phyloP scores from a whole-genome alignment of 371 early-diverging fungal species.

The Circinella umbellata region DNA sequence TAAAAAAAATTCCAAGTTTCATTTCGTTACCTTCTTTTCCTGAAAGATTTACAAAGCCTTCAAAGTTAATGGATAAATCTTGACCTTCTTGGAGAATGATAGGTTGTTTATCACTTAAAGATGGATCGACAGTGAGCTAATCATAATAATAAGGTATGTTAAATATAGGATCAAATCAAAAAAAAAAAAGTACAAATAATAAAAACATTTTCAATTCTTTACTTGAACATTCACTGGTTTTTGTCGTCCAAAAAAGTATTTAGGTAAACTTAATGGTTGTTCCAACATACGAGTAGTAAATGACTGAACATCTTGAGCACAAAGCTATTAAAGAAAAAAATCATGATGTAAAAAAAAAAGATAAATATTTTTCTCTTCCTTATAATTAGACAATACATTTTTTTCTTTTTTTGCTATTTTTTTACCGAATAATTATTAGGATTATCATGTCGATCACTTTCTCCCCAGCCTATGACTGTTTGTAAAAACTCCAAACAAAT shows the following conservation, averaged over 20 bases:
- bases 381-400: no score
- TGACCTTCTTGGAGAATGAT: conserved; percentile 27
- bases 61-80: conserved; percentile 40
- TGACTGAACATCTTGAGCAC: conserved; percentile 21
- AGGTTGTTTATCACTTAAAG: conserved; percentile 32
- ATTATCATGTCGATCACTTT: background rate
- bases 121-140: conserved; percentile 37
- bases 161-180: background rate
- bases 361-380: no score
- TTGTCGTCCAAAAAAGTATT: conserved; percentile 34
- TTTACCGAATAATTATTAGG: conserved; percentile 12
- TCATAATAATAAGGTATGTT: background rate
- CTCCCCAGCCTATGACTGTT: conserved; percentile 29
- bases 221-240: conserved; percentile 32
- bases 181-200: background rate
- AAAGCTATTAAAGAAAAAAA: background rate
- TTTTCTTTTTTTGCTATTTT: no score
- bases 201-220: background rate
- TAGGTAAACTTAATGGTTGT: conserved; percentile 33
- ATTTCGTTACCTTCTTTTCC: conserved; percentile 2
- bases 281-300: conserved; percentile 27
- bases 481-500: conserved; percentile 26
- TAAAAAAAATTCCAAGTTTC: background rate
- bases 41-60: conserved; percentile 34
- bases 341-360: no score